Base-by-base conservation (phyloP, 805 yeast species). In the Candida easanensis region DNA sequence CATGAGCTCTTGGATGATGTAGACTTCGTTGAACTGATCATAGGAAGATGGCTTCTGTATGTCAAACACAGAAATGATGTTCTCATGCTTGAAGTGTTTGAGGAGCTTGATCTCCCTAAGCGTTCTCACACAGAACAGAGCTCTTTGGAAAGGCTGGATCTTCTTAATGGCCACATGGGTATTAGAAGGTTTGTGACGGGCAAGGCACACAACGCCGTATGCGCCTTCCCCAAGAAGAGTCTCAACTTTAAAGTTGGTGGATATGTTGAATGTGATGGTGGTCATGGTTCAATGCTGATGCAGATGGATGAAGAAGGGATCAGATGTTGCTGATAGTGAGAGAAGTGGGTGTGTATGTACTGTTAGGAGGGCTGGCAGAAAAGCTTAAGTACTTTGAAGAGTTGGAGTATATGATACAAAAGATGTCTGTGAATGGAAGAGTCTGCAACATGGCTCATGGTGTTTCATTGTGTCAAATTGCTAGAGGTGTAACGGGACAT, bases 201-300 rank as follows among this genome's bases (percentile, higher is more conserved):
- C 97, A 10, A 91, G 79, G 63, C 97, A 82, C 10, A 91, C 98
- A 11, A 90, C 80, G 5, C 98, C 98, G 60, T 91, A 91, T 0
- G 98, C 97, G 16, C 98, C 98, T 64, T 89, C 96, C 8, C 98
- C 98, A 2, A 91, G 82, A 14, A 91, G 77, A 52, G 87, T 88
- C 39, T 82, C 71, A 36, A 91, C 80, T 62, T 88, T 88, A 64
- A 90, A 91, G 58, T 87, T 89, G 48, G 84, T 86, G 22, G 90
- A 81, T 21, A 91, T 91, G 62, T 88, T 88, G 72, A 91, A 91
- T 3, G 79, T 68, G 39, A 77, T 70, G 19, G 17, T 32, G 8
- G 39, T 35, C 48, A 44, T 44, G 17, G 27, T n/a, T 15, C 15
- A 9, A 10, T 22, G 25, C 10, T 22, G 25, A 7, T 8, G 7